phyloP scores from a whole-genome alignment of 345 rosid genomes.

The Populus nigra region DNA sequence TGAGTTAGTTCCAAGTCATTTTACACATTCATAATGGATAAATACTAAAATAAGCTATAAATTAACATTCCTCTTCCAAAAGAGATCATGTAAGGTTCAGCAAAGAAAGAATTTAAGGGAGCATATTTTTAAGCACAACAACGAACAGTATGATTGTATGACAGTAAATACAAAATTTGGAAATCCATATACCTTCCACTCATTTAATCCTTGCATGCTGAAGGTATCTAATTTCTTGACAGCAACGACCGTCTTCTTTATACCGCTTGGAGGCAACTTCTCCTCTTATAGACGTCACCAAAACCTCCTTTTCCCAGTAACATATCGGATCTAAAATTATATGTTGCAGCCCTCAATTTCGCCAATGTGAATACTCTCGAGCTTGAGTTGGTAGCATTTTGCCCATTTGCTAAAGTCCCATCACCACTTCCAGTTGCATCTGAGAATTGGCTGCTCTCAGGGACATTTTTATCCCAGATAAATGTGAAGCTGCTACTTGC shows the following conservation, averaged over 20 bases:
- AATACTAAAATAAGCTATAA: neutral
- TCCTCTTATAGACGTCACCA: constrained; percentile 8
- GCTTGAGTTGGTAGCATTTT: neutral
- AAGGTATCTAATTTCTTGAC: constrained; percentile 4
- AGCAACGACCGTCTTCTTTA: constrained; percentile 11
- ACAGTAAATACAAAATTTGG: neutral
- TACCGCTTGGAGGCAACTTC: constrained; percentile 1
- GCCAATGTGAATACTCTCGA: constrained; percentile 17
- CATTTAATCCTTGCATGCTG: constrained; percentile 20
- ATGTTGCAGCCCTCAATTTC: constrained; percentile 16
- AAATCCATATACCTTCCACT: constrained; percentile 13
- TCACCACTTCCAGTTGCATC: neutral
- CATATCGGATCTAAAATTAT: constrained; percentile 8
- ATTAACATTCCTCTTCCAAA: neutral
- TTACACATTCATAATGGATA: neutral
- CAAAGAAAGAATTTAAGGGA: neutral
- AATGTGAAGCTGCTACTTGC: constrained; percentile 8
- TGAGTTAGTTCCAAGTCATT: neutral
- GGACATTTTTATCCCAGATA: constrained; percentile 2
- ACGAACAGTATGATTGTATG: neutral
- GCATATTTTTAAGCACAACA: neutral
- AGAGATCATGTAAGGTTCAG: neutral
- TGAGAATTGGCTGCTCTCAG: constrained; percentile 9
- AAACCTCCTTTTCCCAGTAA: constrained; percentile 24
- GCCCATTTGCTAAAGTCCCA: neutral